Evolutionary conservation across 1,139 yeast species (phyloP), one percentile per base, ranked within the genome.

Genomic region (Nematodospora anomalae): DNA sequence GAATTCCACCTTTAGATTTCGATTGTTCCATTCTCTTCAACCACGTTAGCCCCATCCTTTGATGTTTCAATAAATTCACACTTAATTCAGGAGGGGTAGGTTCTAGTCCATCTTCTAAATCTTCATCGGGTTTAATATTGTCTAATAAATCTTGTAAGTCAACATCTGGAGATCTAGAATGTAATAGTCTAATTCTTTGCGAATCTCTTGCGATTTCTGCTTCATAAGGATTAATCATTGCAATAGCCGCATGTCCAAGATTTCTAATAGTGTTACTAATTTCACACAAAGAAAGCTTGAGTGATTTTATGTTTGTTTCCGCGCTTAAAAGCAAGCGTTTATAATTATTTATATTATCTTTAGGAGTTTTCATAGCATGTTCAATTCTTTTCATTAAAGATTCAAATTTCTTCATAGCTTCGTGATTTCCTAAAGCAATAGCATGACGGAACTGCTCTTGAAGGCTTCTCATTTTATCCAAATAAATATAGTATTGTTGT

Each of bases 21-120:
- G 73, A 60, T n/a, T 67, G 62, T 50, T 88, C 96, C 71, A 76
- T 80, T 26, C 82, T 70, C 31, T 75, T 52, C 47, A 92, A 63
- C 97, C 97, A 92, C 3, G 82, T 74, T 20, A 92, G 68, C 1
- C 97, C 97, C 43, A 83, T 68, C 38, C 88, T 71, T 61, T 92
- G 98, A 64, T 92, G 97, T 46, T 82, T 86, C 57, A 89, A 62
- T 16, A 88, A 64, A 28, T 74, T 74, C 6, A 88, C 75, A 4
- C 80, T 64, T 51, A 92, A 58, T 16, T 78, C 85, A 0, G 69
- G 70, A 0, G 97, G 97, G 0, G 96, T 86, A 13, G 72, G 64
- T 3, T 76, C 79, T 46, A 67, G 46, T 1, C 67, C 74, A 26
- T 64, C 65, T 29, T 66, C 64, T 15, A 81, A 45, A 27, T 58